Evolutionary conservation across 139 green algal species (phyloP), one percentile per base, ranked within the genome.

Genomic region (Pycnococcus provasolii): DNA sequence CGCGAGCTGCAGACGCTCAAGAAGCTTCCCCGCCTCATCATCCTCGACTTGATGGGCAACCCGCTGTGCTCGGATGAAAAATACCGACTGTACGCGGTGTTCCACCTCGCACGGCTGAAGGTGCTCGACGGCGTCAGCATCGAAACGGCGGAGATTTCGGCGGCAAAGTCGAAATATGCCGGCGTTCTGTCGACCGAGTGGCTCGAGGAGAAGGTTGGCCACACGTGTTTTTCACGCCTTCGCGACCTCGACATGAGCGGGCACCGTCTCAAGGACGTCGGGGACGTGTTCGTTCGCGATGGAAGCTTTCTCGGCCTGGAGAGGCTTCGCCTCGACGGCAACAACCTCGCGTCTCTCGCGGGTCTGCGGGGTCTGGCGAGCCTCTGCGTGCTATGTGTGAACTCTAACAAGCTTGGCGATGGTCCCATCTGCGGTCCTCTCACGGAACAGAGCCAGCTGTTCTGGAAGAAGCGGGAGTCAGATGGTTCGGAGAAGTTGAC

Each of bases 1-100:
- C 73, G 82, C n/a, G 79, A 87, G 64, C 73, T 83, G 26, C 72
- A 81, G 62, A 76, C 76, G 3, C 67, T 89, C 50, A 71, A 79
- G 41, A 75, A 80, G 6, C 79, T 89, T 45, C 80, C 80, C 15
- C 76, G 80, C 41, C 79, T 91, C 53, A 86, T 88, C 72, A 87
- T 89, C 54, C 66, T 91, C 41, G 83, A 91, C 73, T 70, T 91
- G 40, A 60, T 65, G 8, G 85, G 73, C 37, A 89, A 89, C 64
- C 79, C 81, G 2, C 40, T 81, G 41, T 70, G 45, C 26, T 2
- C 39, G 5, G 44, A 11, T 40, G 69, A 83, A 4, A 79, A 86
- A 59, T 90, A 88, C 74, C 71, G 80, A 26, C 52, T 83, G 45
- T 73, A 66, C 57, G 4, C 9, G 7, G 13, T 73, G 5, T 73